A percentile compares a stretch with the other conserved stretches of the same genome.
Evolutionary conservation across 208 protist species (phyloP).

Genomic region (Spongospora subterranea): DNA sequence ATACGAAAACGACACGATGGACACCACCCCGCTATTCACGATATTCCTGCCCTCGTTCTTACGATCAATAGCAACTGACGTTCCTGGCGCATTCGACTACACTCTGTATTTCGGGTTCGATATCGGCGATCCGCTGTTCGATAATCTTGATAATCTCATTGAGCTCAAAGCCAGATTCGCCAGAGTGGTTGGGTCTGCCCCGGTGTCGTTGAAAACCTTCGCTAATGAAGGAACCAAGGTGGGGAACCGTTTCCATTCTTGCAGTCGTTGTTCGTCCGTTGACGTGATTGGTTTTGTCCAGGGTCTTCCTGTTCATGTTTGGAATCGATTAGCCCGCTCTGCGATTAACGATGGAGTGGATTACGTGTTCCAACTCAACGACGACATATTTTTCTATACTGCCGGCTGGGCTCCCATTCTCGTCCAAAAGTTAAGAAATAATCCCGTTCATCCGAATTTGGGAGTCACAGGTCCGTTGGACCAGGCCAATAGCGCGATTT

Average conservation of each 20-base stretch:
- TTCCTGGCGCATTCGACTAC: background rate
- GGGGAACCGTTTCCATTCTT: background rate
- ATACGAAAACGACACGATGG: background rate
- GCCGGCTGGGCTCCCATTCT: background rate
- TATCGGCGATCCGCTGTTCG: background rate
- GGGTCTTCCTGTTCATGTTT: background rate
- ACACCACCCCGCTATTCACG: background rate
- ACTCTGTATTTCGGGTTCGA: background rate
- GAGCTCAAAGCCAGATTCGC: background rate
- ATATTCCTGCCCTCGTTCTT: background rate
- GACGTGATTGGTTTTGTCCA: background rate
- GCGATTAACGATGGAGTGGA: background rate
- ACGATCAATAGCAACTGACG: background rate
- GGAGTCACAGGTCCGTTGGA: background rate
- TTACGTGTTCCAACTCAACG: background rate
- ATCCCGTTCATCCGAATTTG: background rate
- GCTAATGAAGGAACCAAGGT: background rate
- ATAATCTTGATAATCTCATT: background rate
- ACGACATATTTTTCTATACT: background rate
- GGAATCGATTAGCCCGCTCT: background rate
- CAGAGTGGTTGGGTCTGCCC: background rate
- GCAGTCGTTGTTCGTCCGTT: too few species aligned
- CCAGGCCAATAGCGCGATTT: background rate
- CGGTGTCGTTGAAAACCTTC: background rate
- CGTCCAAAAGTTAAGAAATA: background rate